Evolutionary conservation across 495 filamentous ascomycete genomes (phyloP).

Genomic region (Pyrenula aspistea): DNA sequence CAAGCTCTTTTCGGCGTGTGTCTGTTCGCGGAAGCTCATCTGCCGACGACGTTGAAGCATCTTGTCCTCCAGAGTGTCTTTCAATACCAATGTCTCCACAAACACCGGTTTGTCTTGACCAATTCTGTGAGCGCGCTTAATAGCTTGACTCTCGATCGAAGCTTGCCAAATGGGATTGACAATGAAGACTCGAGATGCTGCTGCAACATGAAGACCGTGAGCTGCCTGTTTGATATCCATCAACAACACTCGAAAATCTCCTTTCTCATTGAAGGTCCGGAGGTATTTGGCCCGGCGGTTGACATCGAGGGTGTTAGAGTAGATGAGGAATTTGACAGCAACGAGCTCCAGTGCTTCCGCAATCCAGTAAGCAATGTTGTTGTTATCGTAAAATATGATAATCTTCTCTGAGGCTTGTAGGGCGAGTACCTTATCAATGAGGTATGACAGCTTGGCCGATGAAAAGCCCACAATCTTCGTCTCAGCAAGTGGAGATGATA

Average conservation of each 20-base stretch:
- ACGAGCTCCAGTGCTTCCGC: constrained; percentile 71
- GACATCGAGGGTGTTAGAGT: constrained; percentile 56
- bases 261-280: constrained; percentile 58
- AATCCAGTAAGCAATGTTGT: constrained; percentile 73
- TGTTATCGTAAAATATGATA: constrained; percentile 83
- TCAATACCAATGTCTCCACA: constrained; percentile 79
- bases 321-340: constrained; percentile 69
- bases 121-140: constrained; percentile 83
- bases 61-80: constrained; percentile 72
- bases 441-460: constrained; percentile 79
- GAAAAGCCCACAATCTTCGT: constrained; percentile 65
- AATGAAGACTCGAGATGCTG: constrained; percentile 81
- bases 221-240: constrained; percentile 87
- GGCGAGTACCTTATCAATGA: constrained; percentile 56
- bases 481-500: constrained; percentile 40
- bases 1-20: constrained; percentile 50
- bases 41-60: constrained; percentile 61
- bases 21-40: constrained; percentile 69
- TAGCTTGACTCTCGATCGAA: constrained; percentile 79
- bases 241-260: constrained; percentile 56
- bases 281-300: constrained; percentile 58
- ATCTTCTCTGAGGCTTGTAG: constrained; percentile 70
- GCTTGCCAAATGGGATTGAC: constrained; percentile 81
- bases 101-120: constrained; percentile 69
- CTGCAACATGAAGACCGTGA: constrained; percentile 71